Evolutionary conservation across 495 filamentous ascomycete species (phyloP).

Genomic region (Aspergillus biplanus): DNA sequence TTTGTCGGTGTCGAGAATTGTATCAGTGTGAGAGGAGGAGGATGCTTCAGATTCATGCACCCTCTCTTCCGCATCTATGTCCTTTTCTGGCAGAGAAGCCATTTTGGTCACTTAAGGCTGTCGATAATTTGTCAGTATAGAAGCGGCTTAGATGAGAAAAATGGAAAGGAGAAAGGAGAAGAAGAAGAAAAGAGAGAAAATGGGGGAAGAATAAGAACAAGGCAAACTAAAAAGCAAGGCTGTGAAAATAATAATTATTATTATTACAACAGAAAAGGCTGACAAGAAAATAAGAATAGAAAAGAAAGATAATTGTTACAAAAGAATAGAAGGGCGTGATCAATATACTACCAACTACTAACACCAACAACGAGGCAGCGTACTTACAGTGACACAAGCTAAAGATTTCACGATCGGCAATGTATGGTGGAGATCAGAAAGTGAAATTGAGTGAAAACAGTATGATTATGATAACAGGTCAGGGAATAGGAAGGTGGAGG

Average conservation of each 20-base stretch:
- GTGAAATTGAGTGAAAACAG: constrained; percentile 1
- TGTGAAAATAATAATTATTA: no score
- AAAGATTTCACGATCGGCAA: constrained; percentile 1
- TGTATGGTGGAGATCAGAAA: background rate
- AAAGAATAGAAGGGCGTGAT: constrained; percentile 1
- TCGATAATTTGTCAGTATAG: background rate
- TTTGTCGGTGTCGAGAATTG: constrained; percentile 25
- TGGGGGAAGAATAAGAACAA: background rate
- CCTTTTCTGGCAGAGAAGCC: constrained; percentile 27
- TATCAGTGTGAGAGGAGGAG: constrained; percentile 40
- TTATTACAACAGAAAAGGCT: no score
- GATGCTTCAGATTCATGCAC: constrained; percentile 40
- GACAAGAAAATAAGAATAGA: background rate
- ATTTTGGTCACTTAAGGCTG: constrained; percentile 17
- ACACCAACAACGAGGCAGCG: background rate
- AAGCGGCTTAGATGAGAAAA: background rate
- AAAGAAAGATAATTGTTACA: constrained; percentile 5
- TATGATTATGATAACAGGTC: background rate
- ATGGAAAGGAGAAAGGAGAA: constrained; percentile 18
- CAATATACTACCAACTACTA: background rate
- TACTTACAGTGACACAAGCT: constrained; percentile 3
- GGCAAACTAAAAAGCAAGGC: no score
- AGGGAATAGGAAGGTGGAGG: constrained; percentile 21
- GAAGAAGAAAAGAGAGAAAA: constrained; percentile 22
- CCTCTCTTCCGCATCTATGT: constrained; percentile 32